Evolutionary conservation across 345 rosid genomes (phyloP).

Genomic region (Rhodamnia argentea): DNA sequence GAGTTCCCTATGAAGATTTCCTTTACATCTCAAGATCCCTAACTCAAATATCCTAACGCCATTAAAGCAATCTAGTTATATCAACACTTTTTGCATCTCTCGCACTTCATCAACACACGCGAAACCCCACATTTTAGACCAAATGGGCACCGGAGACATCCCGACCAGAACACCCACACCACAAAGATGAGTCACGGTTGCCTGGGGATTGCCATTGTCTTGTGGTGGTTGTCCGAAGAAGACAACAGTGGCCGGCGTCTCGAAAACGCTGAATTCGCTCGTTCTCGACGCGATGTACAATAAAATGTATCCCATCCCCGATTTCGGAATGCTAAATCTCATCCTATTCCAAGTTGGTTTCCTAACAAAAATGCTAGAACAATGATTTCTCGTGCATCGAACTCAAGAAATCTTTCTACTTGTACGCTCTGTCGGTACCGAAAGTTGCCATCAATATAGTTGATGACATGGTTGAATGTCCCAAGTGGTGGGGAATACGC

Average conservation of each 20-base stretch:
- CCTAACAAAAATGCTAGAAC: not conserved
- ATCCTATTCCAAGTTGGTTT: not conserved
- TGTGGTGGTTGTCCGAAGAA: not conserved
- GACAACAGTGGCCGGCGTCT: fast-evolving
- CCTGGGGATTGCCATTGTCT: not conserved
- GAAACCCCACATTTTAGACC: not conserved
- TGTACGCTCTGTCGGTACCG: not conserved
- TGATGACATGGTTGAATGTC: not conserved
- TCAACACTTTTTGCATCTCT: not conserved
- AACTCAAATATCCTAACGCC: not conserved
- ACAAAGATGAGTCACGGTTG: not conserved
- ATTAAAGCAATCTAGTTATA: not conserved
- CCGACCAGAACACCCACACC: not conserved
- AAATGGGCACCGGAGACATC: not conserved
- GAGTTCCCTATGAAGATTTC: not conserved
- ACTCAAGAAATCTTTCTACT: not conserved
- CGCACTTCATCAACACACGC: not conserved
- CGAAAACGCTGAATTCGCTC: not conserved
- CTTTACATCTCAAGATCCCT: not conserved
- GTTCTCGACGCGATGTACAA: not conserved
- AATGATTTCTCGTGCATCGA: not conserved
- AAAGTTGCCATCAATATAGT: not conserved
- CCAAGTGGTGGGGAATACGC: conserved; percentile 23
- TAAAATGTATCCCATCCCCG: not conserved
- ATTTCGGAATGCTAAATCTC: not conserved